Base-by-base conservation (phyloP, 106 monocot genomes). In the Agapanthus africanus region DNA sequence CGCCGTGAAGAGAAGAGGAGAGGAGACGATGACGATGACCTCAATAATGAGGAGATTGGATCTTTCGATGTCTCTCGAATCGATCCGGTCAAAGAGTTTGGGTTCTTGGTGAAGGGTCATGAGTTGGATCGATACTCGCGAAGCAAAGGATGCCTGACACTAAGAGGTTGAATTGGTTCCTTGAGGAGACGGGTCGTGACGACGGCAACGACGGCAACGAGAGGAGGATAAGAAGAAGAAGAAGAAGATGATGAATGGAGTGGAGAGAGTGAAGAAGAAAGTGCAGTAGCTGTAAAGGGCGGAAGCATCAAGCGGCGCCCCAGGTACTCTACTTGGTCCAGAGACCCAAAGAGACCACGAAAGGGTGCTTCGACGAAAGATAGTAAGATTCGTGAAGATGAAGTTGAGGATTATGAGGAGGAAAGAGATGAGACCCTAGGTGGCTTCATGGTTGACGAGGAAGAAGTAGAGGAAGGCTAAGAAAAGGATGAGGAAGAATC, bases 191-290 rank as follows among this genome's bases (percentile, higher is more conserved):
- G n/a, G 9, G 19, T 19, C 4, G 19, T 9, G 33, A 46, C 3
- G 2, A 32, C 33, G 30, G 32, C 33, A 62, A 65, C 21, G 54
- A 54, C 40, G 50, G 64, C 64, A 51, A 44, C 37, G 49, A 11
- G 66, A 63, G 72, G 34, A 37, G 56, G 13, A 11, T 11, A 19
- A 18, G 42, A 77, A 34, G 83, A 87, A 30, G 25, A 49, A 30
- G 54, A 73, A 73, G 27, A 73, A 30, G 65, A 82, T 39, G 79
- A 83, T 18, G 83, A 87, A 7, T 87, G 87, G 87, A 77, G 49
- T 27, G 74, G 40, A 28, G 71, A 83, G 37, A 72, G 71, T 37
- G 80, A 75, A 9, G 80, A 83, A 31, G 68, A 74, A 26, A 72
- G 68, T 14, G 71, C 35, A 34, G 2, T 46, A 13, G 59, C 42